Percentiles rank a stretch among this genome's conserved stretches.
These are phyloP conservation scores for Alternaria alternata DNA, from an alignment of 2,329 filamentous ascomycete species.

Conservation along the genomic window DNA sequence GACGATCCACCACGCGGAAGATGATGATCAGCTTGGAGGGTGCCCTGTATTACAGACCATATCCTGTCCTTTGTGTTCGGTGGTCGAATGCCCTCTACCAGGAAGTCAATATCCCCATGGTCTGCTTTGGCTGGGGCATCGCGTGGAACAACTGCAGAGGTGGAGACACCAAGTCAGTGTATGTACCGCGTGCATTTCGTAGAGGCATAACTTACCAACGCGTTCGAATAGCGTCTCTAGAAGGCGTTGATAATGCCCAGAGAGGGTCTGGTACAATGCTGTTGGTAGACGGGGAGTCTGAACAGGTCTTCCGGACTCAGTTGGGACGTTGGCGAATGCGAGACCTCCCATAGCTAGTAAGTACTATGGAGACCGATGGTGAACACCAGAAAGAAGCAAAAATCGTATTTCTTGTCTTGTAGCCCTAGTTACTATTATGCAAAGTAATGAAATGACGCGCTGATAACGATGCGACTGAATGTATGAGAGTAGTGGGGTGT, in stretches of 20 bases:
- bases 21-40: conserved; percentile 57
- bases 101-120: conserved; percentile 77
- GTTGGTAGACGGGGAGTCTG: conserved; percentile 71
- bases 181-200: neutral
- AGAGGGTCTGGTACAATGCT: conserved; percentile 64
- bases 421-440: neutral
- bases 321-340: conserved; percentile 40
- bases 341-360: conserved; percentile 69
- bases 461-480: neutral
- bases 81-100: conserved; percentile 55
- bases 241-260: conserved; percentile 55
- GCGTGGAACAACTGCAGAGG: conserved; percentile 60
- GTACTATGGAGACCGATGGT: neutral
- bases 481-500: neutral
- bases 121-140: conserved; percentile 74
- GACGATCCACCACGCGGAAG: conserved; percentile 35
- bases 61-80: conserved; percentile 20
- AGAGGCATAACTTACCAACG: conserved; percentile 46
- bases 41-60: conserved; percentile 46
- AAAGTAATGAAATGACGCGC: neutral
- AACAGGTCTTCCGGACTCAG: conserved; percentile 55
- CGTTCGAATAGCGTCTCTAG: conserved; percentile 62
- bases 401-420: neutral
- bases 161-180: neutral
- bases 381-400: neutral